Evolutionary conservation across 305 asterid genomes (phyloP).

Genomic region (Fraxinus floribunda): DNA sequence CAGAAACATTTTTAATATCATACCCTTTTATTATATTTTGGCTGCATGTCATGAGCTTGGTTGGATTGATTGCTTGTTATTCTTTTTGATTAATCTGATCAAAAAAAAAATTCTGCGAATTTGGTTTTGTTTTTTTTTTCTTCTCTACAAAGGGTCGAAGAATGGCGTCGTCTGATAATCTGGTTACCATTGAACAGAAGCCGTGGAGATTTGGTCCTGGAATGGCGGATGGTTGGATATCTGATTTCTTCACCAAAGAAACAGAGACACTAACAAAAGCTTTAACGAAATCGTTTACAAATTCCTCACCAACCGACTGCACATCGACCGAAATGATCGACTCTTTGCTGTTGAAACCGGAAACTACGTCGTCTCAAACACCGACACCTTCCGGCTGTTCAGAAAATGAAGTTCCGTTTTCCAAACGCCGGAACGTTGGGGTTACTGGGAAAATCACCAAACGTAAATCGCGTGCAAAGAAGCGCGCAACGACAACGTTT

Average conservation of each 20-base stretch:
- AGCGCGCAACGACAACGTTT: slow-evolving; percentile 69
- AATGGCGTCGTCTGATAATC: slow-evolving; percentile 69
- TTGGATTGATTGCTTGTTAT: neutral
- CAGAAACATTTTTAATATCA: neutral
- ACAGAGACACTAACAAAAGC: slow-evolving; percentile 56
- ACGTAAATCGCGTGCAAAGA: slow-evolving; percentile 75
- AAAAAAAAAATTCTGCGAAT: neutral
- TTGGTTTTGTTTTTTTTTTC: too few species aligned
- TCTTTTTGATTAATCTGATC: neutral
- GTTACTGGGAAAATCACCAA: slow-evolving; percentile 58
- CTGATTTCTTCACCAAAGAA: slow-evolving; percentile 49
- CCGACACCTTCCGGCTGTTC: slow-evolving; percentile 40
- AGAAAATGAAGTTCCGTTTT: slow-evolving; percentile 37
- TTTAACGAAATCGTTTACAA: slow-evolving; percentile 47
- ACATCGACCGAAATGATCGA: slow-evolving; percentile 39
- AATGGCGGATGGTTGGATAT: slow-evolving; percentile 56
- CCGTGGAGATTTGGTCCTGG: slow-evolving; percentile 47
- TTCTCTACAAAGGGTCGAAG: neutral
- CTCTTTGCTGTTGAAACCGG: slow-evolving; percentile 31
- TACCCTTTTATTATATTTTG: neutral
- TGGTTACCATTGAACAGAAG: slow-evolving; percentile 56
- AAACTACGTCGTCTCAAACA: slow-evolving; percentile 25
- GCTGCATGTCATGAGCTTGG: neutral
- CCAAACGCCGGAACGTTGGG: slow-evolving; percentile 37
- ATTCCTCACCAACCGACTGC: slow-evolving; percentile 12